Base-by-base conservation (phyloP, 2,329 filamentous ascomycete genomes). In the Scedosporium minutisporum region DNA sequence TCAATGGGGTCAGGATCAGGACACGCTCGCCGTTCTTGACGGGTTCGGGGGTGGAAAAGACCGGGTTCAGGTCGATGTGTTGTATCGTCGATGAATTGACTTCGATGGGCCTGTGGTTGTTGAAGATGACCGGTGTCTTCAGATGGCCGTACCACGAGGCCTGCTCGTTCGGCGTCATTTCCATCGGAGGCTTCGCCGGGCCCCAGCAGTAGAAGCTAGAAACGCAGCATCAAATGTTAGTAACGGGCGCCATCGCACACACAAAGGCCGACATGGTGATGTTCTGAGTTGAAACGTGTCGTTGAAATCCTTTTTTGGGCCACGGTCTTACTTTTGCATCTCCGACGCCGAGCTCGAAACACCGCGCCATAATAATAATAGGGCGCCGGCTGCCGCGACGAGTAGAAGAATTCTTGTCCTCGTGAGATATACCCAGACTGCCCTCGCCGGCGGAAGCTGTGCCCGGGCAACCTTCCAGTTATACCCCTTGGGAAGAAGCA, bases 141-240 rank as follows among this genome's bases (percentile, higher is more conserved):
- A 95, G 80, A 72, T 96, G 93, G 63, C 86, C 87, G 68, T 90
- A 88, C 95, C 95, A 99, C 67, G 91, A 84, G 65, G 87, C 87
- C 74, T 93, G 88, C 73, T 99, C 95, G 73, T 97, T 97, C 63
- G 88, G 79, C 51, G 89, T 86, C 91, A 99, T 96, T 67, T 95
- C 87, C 87, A 96, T 96, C 61, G 95, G 95, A n/a, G 95, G 86
- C 79, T 96, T 97, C 25, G 89, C 86, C 14, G 95, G 93, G 12
- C 95, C 95, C 84, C 92, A 97, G 80, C 95, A 99, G 78, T 96
- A 96, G 77, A 96, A 97, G 77, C 93, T 97, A 71, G 66, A 66
- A 55, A 25, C 6, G 44, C 64, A 62, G 60, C 12, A 48, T n/a
- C 18, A 41, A 29, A 44, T 48, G 53, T 60, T 41, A 60, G 42